These are phyloP conservation scores for Cladorrhinum samala DNA, from an alignment of 495 filamentous ascomycete species.

Conservation along the genomic window DNA sequence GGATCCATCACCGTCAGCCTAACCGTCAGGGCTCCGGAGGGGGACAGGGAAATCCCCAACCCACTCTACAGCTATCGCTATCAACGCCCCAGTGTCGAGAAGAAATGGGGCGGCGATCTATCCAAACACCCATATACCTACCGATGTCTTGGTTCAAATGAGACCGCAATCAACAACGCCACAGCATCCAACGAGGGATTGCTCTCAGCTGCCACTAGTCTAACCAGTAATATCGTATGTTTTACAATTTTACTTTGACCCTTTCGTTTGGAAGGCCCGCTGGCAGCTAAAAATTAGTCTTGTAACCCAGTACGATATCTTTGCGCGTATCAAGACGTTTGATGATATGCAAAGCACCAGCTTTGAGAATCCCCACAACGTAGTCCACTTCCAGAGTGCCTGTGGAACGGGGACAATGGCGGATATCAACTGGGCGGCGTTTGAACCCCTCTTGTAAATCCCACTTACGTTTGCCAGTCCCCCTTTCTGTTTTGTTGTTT, in stretches of 20 bases:
- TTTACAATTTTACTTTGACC: neutral
- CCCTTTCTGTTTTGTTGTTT: too few species aligned
- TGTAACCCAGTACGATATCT: slow-evolving; percentile 30
- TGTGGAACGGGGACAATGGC: slow-evolving; percentile 28
- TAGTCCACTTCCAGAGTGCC: slow-evolving; percentile 29
- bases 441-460: slow-evolving; percentile 39
- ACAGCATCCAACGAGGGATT: slow-evolving; percentile 20
- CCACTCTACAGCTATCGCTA: slow-evolving; percentile 35
- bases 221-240: slow-evolving; percentile 30
- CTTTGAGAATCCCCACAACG: slow-evolving; percentile 34
- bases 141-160: slow-evolving; percentile 16
- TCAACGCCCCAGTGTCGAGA: slow-evolving; percentile 23
- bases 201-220: slow-evolving; percentile 5
- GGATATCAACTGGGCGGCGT: slow-evolving; percentile 26
- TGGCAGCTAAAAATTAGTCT: slow-evolving; percentile 4
- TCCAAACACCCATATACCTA: slow-evolving; percentile 18
- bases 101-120: slow-evolving; percentile 18
- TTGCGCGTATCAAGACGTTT: slow-evolving; percentile 24
- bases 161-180: slow-evolving; percentile 13
- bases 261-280: too few species aligned
- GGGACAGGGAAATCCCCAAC: slow-evolving; percentile 23
- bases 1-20: slow-evolving; percentile 23
- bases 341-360: slow-evolving; percentile 20
- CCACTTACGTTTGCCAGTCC: too few species aligned
- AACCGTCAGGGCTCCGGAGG: slow-evolving; percentile 28